These are phyloP conservation scores for Alternaria brassicicola DNA, from an alignment of 2,329 filamentous ascomycete genomes.

Conservation along the genomic window DNA sequence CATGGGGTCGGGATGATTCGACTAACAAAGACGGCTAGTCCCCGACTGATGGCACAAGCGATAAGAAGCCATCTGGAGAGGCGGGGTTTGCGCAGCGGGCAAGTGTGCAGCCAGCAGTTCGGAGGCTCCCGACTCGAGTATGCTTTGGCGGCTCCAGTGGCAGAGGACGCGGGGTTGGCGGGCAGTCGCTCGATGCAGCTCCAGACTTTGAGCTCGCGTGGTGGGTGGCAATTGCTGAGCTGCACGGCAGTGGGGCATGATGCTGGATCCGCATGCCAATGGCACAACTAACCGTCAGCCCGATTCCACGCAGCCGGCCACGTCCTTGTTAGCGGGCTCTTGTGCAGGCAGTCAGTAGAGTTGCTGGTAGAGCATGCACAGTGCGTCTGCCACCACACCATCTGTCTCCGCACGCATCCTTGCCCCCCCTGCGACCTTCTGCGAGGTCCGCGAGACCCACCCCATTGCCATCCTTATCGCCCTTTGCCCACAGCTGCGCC, in stretches of 20 bases:
- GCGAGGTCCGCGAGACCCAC: slow-evolving; percentile 16
- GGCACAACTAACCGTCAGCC: slow-evolving; percentile 31
- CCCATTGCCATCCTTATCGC: slow-evolving; percentile 19
- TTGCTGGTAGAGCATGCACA: slow-evolving; percentile 1
- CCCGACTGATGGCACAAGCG: background rate
- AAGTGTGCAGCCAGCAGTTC: slow-evolving; percentile 1
- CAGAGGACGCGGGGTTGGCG: slow-evolving; percentile 30
- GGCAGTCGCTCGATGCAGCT: slow-evolving; percentile 23
- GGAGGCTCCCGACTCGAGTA: slow-evolving; percentile 6
- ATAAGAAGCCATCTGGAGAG: background rate
- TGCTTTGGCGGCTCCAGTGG: slow-evolving; percentile 17
- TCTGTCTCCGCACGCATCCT: slow-evolving; percentile 8
- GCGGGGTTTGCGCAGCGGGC: slow-evolving; percentile 5
- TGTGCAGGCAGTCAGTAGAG: background rate
- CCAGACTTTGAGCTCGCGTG: slow-evolving; percentile 16
- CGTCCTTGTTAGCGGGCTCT: slow-evolving; percentile 2
- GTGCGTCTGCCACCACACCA: background rate
- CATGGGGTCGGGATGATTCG: slow-evolving; percentile 6
- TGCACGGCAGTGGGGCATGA: slow-evolving; percentile 22
- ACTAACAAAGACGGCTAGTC: slow-evolving; percentile 20
- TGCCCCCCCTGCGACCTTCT: too few species aligned
- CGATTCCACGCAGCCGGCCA: slow-evolving; percentile 35
- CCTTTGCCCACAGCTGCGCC: slow-evolving; percentile 11
- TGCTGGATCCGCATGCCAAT: slow-evolving; percentile 30
- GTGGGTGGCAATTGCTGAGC: slow-evolving; percentile 27